Conservation (phyloP, 2,329 filamentous ascomycete genomes). For the Volutella citrinella region DNA sequence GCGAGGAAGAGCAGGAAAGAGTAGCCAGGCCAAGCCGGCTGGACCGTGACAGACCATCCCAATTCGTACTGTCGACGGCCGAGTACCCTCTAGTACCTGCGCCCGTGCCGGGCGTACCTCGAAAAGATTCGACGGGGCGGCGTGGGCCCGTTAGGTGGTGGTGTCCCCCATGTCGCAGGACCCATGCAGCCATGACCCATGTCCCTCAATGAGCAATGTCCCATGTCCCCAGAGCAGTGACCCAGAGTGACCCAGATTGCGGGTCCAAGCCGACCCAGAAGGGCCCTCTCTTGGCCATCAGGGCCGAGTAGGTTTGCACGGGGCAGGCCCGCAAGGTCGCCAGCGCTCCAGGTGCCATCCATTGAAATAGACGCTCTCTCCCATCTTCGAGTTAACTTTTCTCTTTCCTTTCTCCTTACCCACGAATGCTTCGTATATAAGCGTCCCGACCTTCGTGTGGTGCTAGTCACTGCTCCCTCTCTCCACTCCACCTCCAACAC, state of each 20-base stretch:
- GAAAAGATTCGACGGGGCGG: slow-evolving; percentile 19
- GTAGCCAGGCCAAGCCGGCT: slow-evolving; percentile 13
- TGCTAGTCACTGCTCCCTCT: slow-evolving; percentile 36
- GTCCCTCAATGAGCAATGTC: too few relatives aligned
- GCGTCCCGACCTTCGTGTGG: slow-evolving; percentile 48
- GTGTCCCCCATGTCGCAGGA: not conserved
- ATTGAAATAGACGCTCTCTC: slow-evolving; percentile 41
- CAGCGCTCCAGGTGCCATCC: slow-evolving; percentile 19
- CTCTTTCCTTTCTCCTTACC: slow-evolving; percentile 41
- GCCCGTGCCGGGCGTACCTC: slow-evolving; percentile 22
- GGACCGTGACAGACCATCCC: slow-evolving; percentile 19
- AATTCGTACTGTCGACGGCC: slow-evolving; percentile 25
- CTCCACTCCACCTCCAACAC: slow-evolving; percentile 22
- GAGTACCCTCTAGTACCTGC: slow-evolving; percentile 22
- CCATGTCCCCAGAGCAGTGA: slow-evolving; percentile 8
- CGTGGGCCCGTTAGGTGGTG: slow-evolving; percentile 8
- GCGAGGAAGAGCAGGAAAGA: slow-evolving; percentile 10
- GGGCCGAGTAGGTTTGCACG: slow-evolving; percentile 26
- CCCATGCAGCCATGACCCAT: not conserved
- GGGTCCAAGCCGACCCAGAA: not conserved
- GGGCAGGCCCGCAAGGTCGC: slow-evolving; percentile 25
- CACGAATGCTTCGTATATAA: slow-evolving; percentile 48
- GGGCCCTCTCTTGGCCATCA: slow-evolving; percentile 18
- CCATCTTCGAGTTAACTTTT: slow-evolving; percentile 27
- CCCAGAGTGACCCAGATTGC: not conserved